Evolutionary conservation across 140 eudicot genomes (phyloP).

Genomic region (Flaveria floridana): DNA sequence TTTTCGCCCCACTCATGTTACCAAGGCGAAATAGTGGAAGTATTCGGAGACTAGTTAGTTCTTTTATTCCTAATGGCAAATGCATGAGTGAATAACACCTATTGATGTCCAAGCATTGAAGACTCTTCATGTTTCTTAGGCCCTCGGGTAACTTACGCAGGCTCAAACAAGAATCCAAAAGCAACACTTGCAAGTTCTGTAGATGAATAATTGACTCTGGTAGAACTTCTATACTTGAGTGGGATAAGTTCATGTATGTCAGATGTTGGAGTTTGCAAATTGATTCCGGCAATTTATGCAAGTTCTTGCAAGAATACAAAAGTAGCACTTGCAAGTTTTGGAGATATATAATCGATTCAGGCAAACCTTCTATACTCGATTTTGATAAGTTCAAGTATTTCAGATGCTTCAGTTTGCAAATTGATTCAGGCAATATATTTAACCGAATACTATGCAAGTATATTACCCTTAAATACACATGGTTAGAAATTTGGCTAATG

Average conservation of each 20-base stretch:
- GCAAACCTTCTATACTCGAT: background rate
- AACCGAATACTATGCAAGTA: background rate
- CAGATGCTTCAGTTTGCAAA: slow-evolving; percentile 5
- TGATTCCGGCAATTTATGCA: slow-evolving; percentile 8
- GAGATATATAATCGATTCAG: background rate
- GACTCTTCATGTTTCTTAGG: slow-evolving; percentile 7
- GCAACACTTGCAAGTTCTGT: slow-evolving; percentile 19
- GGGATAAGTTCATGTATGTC: background rate
- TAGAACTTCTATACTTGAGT: slow-evolving; percentile 3
- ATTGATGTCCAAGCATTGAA: background rate
- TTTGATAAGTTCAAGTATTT: slow-evolving; percentile 18
- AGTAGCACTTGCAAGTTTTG: slow-evolving; percentile 17
- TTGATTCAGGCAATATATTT: slow-evolving; percentile 9
- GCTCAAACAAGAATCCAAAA: background rate
- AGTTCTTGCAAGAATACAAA: slow-evolving; percentile 3
- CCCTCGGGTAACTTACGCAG: slow-evolving; percentile 16
- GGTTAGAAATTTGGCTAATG: slow-evolving; percentile 17
- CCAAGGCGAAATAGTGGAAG: slow-evolving; percentile 1
- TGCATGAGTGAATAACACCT: background rate
- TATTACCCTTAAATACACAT: background rate
- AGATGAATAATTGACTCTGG: slow-evolving; percentile 9
- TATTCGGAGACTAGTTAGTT: slow-evolving; percentile 5
- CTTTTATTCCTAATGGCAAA: slow-evolving; percentile 17
- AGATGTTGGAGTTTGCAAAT: slow-evolving; percentile 4
- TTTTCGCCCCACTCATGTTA: background rate